Evolutionary conservation across 129 eudicot genomes (phyloP), one percentile per base, ranked within the genome.

Genomic region (Tagetes erecta): DNA sequence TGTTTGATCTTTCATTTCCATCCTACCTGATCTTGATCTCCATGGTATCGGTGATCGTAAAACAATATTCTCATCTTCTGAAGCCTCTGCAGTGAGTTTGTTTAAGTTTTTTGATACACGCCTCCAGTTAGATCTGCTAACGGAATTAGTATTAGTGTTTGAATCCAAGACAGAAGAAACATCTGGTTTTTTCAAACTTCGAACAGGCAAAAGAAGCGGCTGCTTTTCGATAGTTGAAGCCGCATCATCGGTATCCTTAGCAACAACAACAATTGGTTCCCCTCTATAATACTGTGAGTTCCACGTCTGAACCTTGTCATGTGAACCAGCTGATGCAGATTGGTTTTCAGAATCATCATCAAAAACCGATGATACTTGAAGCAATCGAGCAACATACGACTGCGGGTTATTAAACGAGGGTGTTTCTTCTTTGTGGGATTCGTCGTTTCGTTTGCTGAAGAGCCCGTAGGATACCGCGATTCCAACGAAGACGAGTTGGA

Each of bases 401-500:
- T 87, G 92, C 31, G 83, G 83, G 77, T 66, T 80, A 77, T 84
- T 88, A 42, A 44, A 38, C 6, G 36, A 79, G 35, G 5, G 85
- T 64, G 35, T 49, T 55, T 47, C 67, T 1, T 89, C 92, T 30
- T 82, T 76, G 1, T 68, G 80, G 12, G 73, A 47, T 40, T 83
- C 91, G 38, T 86, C 89, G 37, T 75, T 87, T 56, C 80, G 84
- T 68, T 80, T 84, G 85, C 99, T 94, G 75, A 94, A 94, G 1
- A 94, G 78, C 1, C 99, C 99, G 50, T 94, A 94, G 51, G 99
- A 94, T 56, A 94, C 97, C 6, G 99, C 97, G 37, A 94, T 94
- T 9, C 99, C 99, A 1, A 91, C 99, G 40, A 90, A 88, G 10
- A 94, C 64, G 39, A 94, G 87, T 85, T 94, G 97, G 49, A 94